These are phyloP conservation scores for Apiotrichum veenhuisii DNA, from an alignment of 1,284 basidiomycete genomes.

Conservation along the genomic window DNA sequence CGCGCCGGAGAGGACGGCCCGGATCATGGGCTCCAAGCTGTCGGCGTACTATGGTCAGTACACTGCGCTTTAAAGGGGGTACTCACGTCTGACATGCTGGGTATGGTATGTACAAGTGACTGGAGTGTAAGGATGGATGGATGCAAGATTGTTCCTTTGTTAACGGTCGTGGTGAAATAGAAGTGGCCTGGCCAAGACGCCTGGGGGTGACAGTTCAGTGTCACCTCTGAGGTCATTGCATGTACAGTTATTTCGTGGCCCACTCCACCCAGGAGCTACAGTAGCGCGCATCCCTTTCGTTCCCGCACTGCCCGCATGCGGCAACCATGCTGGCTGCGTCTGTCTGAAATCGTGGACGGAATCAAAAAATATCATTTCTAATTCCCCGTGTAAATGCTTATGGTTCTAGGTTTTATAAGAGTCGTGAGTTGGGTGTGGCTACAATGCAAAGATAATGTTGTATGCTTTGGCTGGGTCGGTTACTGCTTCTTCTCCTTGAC, in stretches of 20 bases:
- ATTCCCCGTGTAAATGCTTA: too few species aligned
- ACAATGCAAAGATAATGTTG: neutral
- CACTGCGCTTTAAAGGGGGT: neutral
- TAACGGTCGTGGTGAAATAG: too few species aligned
- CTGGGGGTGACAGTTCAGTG: neutral
- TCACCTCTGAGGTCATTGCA: too few species aligned
- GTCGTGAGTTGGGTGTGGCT: neutral
- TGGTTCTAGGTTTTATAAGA: neutral
- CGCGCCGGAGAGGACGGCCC: conserved; percentile 28
- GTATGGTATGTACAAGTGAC: neutral
- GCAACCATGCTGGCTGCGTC: too few species aligned
- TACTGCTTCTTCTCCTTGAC: neutral
- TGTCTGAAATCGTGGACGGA: too few species aligned
- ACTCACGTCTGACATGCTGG: neutral
- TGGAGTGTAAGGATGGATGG: neutral
- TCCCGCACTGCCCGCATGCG: too few species aligned
- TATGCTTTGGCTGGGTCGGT: neutral
- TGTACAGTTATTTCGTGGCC: too few species aligned
- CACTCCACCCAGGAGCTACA: too few species aligned
- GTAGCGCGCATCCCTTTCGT: too few species aligned
- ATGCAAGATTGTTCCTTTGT: too few species aligned
- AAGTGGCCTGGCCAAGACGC: too few species aligned
- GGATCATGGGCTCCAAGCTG: conserved; percentile 31
- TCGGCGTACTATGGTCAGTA: conserved; percentile 24
- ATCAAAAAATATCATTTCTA: neutral